A percentile compares a stretch with the other conserved stretches of the same genome.
Evolutionary conservation across 108 stramenopile species (phyloP).

Genomic region (Skeletonema grethae): DNA sequence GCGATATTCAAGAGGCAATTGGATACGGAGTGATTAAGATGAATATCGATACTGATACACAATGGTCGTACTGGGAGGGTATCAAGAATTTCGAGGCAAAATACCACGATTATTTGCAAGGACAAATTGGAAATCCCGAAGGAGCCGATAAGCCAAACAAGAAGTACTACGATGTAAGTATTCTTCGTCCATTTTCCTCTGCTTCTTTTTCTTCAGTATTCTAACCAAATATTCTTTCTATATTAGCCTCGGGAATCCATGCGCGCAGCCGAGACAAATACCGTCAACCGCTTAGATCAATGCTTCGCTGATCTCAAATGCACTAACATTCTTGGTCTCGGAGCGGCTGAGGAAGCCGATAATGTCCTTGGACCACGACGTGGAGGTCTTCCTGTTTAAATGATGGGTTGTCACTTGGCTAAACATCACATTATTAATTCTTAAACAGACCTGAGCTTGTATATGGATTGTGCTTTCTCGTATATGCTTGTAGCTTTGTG

Average conservation of each 20-base stretch:
- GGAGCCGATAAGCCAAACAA: slow-evolving; percentile 95
- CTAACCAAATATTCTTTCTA: background rate
- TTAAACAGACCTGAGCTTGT: background rate
- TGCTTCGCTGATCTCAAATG: slow-evolving; percentile 90
- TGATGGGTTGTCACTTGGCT: background rate
- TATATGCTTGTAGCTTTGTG: background rate
- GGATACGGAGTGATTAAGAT: slow-evolving; percentile 94
- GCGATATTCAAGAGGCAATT: slow-evolving; percentile 82
- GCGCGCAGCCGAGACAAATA: slow-evolving; percentile 91
- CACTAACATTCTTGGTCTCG: slow-evolving; percentile 82
- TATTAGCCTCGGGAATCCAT: slow-evolving; percentile 87
- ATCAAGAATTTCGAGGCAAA: slow-evolving; percentile 79
- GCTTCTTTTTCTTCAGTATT: background rate
- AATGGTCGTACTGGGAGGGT: slow-evolving; percentile 93
- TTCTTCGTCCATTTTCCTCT: background rate
- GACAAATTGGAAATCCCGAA: slow-evolving; percentile 96
- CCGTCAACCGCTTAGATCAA: slow-evolving; percentile 80
- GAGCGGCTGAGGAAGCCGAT: slow-evolving; percentile 46
- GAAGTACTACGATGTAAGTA: slow-evolving; percentile 93
- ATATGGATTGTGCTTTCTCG: background rate
- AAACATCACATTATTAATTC: background rate
- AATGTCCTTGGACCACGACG: slow-evolving; percentile 83
- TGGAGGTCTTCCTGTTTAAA: slow-evolving; percentile 87
- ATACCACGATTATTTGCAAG: slow-evolving; percentile 85
- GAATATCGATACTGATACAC: slow-evolving; percentile 98